A percentile compares a stretch with the other conserved stretches of the same genome.
These are phyloP conservation scores for Xanthoparmelia taractica DNA, from an alignment of 495 filamentous ascomycete species.

Conservation along the genomic window DNA sequence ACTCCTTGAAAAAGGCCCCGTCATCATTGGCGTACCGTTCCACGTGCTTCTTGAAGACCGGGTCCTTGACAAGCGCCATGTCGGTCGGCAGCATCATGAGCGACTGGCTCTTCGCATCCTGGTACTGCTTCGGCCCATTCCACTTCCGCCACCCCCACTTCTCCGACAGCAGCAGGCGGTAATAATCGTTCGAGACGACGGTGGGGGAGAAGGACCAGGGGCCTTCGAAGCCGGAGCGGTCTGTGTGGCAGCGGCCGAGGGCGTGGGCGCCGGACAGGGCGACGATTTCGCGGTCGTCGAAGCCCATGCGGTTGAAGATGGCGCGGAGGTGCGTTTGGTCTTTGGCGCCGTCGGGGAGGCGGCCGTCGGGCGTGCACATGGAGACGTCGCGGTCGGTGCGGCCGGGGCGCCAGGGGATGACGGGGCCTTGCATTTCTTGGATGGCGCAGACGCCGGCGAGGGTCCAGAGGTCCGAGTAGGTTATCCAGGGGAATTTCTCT, in stretches of 20 bases:
- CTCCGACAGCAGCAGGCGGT: constrained; percentile 75
- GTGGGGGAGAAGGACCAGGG: constrained; percentile 97
- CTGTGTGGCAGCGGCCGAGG: constrained; percentile 82
- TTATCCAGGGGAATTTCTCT: constrained; percentile 90
- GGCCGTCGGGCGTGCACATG: constrained; percentile 89
- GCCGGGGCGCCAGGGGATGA: constrained; percentile 84
- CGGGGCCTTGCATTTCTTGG: constrained; percentile 90
- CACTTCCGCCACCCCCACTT: constrained; percentile 93
- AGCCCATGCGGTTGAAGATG: constrained; percentile 97
- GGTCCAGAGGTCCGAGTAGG: constrained; percentile 94
- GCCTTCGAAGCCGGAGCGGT: constrained; percentile 81
- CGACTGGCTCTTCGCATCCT: constrained; percentile 74
- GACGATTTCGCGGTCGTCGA: constrained; percentile 95
- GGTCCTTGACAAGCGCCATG: constrained; percentile 80
- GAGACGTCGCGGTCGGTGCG: constrained; percentile 74
- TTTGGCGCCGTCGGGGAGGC: constrained; percentile 83
- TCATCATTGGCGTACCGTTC: constrained; percentile 90
- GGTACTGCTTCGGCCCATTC: constrained; percentile 79
- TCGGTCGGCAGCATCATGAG: constrained; percentile 98
- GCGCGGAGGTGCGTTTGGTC: constrained; percentile 74
- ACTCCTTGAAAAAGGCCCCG: constrained; percentile 89
- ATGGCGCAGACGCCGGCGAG: constrained; percentile 76
- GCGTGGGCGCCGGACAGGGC: constrained; percentile 87
- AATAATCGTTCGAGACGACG: constrained; percentile 91
- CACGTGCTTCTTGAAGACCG: constrained; percentile 74